These are phyloP conservation scores for Paraleonurus japonicus DNA, from an alignment of 257 asterid species.

Conservation along the genomic window DNA sequence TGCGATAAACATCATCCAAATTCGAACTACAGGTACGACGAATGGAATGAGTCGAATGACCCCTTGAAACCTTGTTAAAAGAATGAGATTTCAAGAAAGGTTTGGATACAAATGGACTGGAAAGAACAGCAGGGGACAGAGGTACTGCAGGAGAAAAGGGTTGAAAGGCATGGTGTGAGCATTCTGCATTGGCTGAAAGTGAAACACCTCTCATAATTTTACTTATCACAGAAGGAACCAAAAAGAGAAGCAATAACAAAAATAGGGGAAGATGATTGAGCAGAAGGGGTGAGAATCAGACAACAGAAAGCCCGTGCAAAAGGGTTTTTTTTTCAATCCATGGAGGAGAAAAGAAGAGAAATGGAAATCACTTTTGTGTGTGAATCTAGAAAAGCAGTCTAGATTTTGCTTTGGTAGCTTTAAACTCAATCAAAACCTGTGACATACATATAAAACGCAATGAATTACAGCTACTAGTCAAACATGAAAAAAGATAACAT, in stretches of 20 bases:
- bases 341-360: slow-evolving; percentile 9
- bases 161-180: slow-evolving; percentile 36
- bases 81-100: slow-evolving; percentile 32
- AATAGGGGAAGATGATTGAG: slow-evolving; percentile 8
- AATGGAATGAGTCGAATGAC: slow-evolving; percentile 8
- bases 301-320: slow-evolving; percentile 53
- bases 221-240: slow-evolving; percentile 19
- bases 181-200: slow-evolving; percentile 38
- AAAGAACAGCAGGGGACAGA: slow-evolving; percentile 18
- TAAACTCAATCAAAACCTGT: slow-evolving; percentile 45
- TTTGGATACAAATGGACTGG: slow-evolving; percentile 32
- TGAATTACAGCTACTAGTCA: not conserved
- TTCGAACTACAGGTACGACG: slow-evolving; percentile 43
- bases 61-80: slow-evolving; percentile 29
- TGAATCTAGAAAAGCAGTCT: slow-evolving; percentile 31
- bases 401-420: slow-evolving; percentile 34
- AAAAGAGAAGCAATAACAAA: slow-evolving; percentile 13
- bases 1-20: slow-evolving; percentile 33
- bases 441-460: slow-evolving; percentile 33
- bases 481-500: not conserved
- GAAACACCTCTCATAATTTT: slow-evolving; percentile 43
- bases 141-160: slow-evolving; percentile 27
- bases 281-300: slow-evolving; percentile 39
- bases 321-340: slow-evolving; percentile 29
- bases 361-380: slow-evolving; percentile 2